Percentiles rank a stretch among this genome's conserved stretches.
Conservation (phyloP, 23 red algal species). For the Gracilaria caudata region DNA sequence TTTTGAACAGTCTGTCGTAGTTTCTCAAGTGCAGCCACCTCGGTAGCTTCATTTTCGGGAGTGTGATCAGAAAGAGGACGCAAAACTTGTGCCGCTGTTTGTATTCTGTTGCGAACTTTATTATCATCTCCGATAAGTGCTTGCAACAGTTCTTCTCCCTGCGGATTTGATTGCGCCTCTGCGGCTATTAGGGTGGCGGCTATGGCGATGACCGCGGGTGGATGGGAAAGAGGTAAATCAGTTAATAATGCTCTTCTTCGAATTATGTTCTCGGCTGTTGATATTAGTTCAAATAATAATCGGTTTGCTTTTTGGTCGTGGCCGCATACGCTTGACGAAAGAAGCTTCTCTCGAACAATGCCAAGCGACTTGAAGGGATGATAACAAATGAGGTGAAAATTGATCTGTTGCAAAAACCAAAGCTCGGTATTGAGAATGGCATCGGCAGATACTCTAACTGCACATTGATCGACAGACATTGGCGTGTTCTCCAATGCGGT, state of each 20-base stretch:
- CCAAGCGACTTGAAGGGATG: constrained; percentile 77
- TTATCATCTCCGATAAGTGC: constrained; percentile 3
- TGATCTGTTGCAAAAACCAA: constrained; percentile 67
- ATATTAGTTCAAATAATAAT: background rate
- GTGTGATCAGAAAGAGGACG: constrained; percentile 3
- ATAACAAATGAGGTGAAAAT: constrained; percentile 81
- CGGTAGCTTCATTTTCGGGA: background rate
- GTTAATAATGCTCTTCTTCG: constrained; percentile 33
- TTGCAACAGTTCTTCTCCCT: background rate
- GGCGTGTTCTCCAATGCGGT: background rate
- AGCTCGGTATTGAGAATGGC: constrained; percentile 72
- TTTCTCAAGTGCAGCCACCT: constrained; percentile 20
- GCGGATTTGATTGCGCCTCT: background rate
- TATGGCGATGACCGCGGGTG: constrained; percentile 55
- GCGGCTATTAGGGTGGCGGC: constrained; percentile 27
- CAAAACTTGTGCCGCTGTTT: background rate
- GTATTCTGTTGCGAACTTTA: constrained; percentile 4
- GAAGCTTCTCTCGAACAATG: constrained; percentile 47
- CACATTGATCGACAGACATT: constrained; percentile 1
- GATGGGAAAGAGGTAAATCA: constrained; percentile 39
- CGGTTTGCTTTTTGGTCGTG: background rate
- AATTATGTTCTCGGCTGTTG: constrained; percentile 31
- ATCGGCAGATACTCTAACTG: constrained; percentile 14
- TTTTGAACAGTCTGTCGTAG: background rate
- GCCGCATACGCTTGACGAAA: background rate